Conservation (phyloP, 164 flowering plant genomes). For the Euptelea pleiosperma region DNA sequence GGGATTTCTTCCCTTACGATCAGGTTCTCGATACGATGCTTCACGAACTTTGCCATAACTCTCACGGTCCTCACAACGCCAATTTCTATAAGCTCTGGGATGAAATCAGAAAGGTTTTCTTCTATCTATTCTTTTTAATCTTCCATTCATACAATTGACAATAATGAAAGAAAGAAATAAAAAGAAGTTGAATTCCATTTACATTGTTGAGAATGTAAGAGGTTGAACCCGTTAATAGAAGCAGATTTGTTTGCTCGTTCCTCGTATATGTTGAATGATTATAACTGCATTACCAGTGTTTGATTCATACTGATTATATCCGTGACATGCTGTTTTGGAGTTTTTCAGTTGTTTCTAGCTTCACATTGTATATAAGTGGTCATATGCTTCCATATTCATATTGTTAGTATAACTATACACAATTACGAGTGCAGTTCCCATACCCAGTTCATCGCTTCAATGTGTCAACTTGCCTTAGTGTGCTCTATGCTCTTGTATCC, state of each 20-base stretch:
- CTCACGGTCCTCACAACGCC: slow-evolving; percentile 87
- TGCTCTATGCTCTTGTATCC: too few relatives aligned
- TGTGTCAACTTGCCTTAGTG: neutral
- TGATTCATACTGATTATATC: too few relatives aligned
- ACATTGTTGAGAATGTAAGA: too few relatives aligned
- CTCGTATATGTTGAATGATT: slow-evolving; percentile 1
- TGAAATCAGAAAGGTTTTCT: slow-evolving; percentile 72
- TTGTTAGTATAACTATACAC: too few relatives aligned
- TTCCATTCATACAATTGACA: too few relatives aligned
- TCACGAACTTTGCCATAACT: slow-evolving; percentile 95
- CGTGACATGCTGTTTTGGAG: too few relatives aligned
- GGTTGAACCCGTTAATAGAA: too few relatives aligned
- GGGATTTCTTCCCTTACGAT: slow-evolving; percentile 69
- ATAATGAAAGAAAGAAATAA: neutral
- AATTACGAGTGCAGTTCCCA: neutral
- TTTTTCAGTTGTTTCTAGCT: neutral
- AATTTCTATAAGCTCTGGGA: slow-evolving; percentile 93
- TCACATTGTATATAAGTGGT: too few relatives aligned
- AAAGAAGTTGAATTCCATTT: neutral
- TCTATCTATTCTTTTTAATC: neutral
- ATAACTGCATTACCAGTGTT: neutral
- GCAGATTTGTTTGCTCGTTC: neutral
- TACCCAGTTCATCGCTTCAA: neutral
- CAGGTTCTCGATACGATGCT: slow-evolving; percentile 94
- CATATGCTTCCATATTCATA: too few relatives aligned